Base-by-base conservation (phyloP, 164 flowering plant genomes). In the Malania oleifera region DNA sequence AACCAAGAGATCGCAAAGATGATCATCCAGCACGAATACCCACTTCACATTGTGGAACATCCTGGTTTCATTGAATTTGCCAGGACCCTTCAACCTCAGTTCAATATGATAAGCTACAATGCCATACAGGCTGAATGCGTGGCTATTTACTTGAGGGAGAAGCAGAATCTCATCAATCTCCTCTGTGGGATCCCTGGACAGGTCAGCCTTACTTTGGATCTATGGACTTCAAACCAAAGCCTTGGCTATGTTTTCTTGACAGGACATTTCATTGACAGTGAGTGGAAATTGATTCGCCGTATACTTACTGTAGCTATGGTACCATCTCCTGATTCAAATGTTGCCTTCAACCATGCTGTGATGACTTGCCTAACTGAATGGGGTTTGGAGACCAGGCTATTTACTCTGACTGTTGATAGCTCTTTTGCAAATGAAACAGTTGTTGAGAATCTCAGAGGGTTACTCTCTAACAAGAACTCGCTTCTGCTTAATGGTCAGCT, bases 21-120 rank as follows among this genome's bases (percentile, higher is more conserved):
- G 91, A 81, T 89, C 22, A 80, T 89, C 17, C 65, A 70, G 73
- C 89, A 89, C 63, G 91, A 84, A 5, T 85, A 85, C 63, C 93
- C 89, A 27, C 82, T 81, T 28, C 60, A 80, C 63, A 84, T 86
- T 57, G 91, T 80, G 44, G 87, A 89, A 60, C 80, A 83, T 19
- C 72, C 75, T n/a, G 89, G 79, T 22, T 89, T 89, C 50, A 40
- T 77, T 45, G 63, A 76, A 57, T 82, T 82, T 72, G 78, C 76
- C 2, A 70, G 59, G 31, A 59, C 69, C 51, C 86, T 86, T 66
- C 84, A 83, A 43, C 96, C 93, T 23, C 81, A 77, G 46, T 84
- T 75, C 61, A 71, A 60, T 73, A 60, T 74, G 72, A 72, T 63
- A 28, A 80, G 79, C 63, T 77, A 70, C 57, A 73, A 72, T 26